These are phyloP conservation scores for Puccinia coronata DNA, from an alignment of 1,284 basidiomycete genomes.

Conservation along the genomic window DNA sequence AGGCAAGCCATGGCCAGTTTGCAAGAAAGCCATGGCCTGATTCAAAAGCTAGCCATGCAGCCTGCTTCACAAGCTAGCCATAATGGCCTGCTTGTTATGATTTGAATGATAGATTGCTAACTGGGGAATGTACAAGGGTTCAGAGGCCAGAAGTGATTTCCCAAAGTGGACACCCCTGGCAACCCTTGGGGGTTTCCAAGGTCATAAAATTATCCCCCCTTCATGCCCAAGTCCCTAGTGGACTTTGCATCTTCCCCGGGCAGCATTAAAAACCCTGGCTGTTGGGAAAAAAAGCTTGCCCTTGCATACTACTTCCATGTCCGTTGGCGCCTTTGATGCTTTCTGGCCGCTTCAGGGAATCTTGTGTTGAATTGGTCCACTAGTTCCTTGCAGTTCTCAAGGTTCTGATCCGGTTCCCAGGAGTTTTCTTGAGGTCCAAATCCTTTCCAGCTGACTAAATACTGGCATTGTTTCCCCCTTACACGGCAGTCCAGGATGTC, in stretches of 20 bases:
- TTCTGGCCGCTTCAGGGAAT: background rate
- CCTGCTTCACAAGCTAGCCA: too few relatives aligned
- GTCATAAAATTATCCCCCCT: background rate
- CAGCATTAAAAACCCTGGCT: background rate
- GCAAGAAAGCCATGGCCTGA: too few relatives aligned
- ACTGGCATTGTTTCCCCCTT: background rate
- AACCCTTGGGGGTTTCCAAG: background rate
- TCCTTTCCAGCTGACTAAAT: background rate
- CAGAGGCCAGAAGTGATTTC: too few relatives aligned
- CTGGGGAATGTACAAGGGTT: too few relatives aligned
- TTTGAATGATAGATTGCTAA: too few relatives aligned
- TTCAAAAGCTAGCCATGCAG: too few relatives aligned
- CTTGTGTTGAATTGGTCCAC: background rate
- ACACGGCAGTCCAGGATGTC: background rate
- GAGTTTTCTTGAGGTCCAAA: background rate
- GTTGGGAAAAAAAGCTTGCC: slow-evolving; percentile 9
- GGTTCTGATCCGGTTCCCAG: background rate
- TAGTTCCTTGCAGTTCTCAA: background rate
- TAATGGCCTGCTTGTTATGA: too few relatives aligned
- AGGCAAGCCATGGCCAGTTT: too few relatives aligned
- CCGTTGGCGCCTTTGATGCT: background rate
- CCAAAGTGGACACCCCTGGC: background rate
- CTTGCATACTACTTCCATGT: background rate
- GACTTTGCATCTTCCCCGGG: background rate
- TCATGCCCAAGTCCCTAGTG: background rate